These are phyloP conservation scores for Gossypium thurberi DNA, from an alignment of 345 rosid genomes.

Conservation along the genomic window DNA sequence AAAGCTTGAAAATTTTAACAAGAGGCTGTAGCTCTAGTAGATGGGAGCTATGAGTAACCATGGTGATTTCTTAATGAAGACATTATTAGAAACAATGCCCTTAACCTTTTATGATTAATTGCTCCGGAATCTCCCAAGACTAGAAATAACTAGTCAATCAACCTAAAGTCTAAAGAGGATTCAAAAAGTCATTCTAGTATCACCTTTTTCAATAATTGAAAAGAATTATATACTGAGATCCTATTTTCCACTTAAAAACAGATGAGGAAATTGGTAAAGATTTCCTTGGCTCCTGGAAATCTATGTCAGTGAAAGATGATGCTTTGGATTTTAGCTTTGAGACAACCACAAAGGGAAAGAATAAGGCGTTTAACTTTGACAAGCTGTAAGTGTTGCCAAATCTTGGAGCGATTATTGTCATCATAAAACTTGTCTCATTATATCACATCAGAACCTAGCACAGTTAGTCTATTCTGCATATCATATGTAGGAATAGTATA, in stretches of 20 bases:
- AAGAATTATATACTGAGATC: slow-evolving; percentile 9
- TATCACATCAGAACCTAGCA: background rate
- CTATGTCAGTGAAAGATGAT: slow-evolving; percentile 53
- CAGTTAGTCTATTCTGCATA: background rate
- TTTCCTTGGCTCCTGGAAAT: slow-evolving; percentile 66
- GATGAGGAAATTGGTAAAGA: slow-evolving; percentile 75
- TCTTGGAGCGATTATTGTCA: slow-evolving; percentile 1
- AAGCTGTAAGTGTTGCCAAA: slow-evolving; percentile 57
- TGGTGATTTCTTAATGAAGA: background rate
- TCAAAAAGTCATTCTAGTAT: background rate
- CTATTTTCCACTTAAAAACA: slow-evolving; percentile 24
- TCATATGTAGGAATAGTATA: background rate
- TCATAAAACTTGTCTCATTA: background rate
- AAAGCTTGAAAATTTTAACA: background rate
- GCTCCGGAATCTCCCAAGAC: background rate
- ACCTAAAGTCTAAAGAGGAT: slow-evolving; percentile 7
- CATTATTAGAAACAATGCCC: background rate
- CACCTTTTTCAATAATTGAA: slow-evolving; percentile 7
- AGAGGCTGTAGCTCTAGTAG: background rate
- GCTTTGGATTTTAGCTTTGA: slow-evolving; percentile 65
- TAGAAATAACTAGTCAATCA: background rate
- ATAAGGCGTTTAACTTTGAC: slow-evolving; percentile 57
- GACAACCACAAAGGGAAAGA: slow-evolving; percentile 41
- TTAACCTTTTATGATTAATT: background rate
- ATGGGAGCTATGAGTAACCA: background rate